phyloP scores from a whole-genome alignment of 176 grass and related monocot genomes.

The Elaeis guineensis region DNA sequence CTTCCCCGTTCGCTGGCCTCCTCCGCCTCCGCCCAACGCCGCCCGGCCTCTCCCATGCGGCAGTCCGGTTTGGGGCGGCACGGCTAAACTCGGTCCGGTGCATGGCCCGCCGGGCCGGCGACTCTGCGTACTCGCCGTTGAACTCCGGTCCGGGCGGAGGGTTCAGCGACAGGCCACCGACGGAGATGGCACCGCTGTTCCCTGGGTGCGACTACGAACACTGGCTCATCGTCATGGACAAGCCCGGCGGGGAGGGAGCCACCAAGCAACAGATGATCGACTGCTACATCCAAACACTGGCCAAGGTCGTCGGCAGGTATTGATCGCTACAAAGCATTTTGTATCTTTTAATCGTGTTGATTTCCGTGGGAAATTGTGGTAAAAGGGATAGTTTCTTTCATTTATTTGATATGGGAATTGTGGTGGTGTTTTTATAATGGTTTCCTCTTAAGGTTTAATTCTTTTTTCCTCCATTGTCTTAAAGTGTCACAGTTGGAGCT shows the following conservation, averaged over 20 bases:
- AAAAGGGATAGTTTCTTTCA: no score
- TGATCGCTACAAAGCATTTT: background rate
- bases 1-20: background rate
- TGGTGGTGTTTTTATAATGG: no score
- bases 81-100: slow-evolving; percentile 35
- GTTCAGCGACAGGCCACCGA: slow-evolving; percentile 45
- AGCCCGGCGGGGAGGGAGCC: slow-evolving; percentile 74
- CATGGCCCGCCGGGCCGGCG: slow-evolving; percentile 39
- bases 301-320: slow-evolving; percentile 90
- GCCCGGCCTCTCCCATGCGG: slow-evolving; percentile 6
- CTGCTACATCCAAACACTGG: slow-evolving; percentile 87
- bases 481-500: no score
- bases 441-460: no score
- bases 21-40: slow-evolving; percentile 20
- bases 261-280: slow-evolving; percentile 96
- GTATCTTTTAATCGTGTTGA: no score
- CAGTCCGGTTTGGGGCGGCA: slow-evolving; percentile 14
- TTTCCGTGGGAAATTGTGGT: no score
- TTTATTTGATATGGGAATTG: no score
- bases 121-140: slow-evolving; percentile 22
- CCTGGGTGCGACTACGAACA: slow-evolving; percentile 96
- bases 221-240: slow-evolving; percentile 99
- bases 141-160: slow-evolving; percentile 9
- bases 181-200: slow-evolving; percentile 86
- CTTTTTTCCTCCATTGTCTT: no score